phyloP scores from a whole-genome alignment of 257 asterid species.

The Apocynum venetum region DNA sequence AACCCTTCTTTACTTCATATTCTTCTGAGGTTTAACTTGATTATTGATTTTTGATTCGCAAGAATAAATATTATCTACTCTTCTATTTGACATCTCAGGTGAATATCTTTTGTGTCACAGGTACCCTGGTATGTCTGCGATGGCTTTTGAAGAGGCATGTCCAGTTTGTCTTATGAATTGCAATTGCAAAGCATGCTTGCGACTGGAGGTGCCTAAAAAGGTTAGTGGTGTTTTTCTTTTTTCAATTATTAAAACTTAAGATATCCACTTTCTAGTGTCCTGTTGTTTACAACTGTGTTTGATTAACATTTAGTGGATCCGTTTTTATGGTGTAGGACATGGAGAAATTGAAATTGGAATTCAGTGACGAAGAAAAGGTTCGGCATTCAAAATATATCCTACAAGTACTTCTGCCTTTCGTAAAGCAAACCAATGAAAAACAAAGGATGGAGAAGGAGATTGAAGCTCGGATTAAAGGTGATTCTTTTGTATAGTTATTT shows the following conservation, averaged over 20 bases:
- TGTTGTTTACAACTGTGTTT: neutral
- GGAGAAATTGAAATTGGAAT: slow-evolving; percentile 34
- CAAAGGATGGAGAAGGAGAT: slow-evolving; percentile 61
- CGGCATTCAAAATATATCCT: slow-evolving; percentile 54
- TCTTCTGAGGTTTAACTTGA: neutral
- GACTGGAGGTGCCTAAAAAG: slow-evolving; percentile 46
- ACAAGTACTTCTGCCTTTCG: slow-evolving; percentile 61
- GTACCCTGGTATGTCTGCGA: slow-evolving; percentile 74
- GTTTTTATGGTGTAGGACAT: slow-evolving; percentile 30
- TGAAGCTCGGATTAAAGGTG: slow-evolving; percentile 71
- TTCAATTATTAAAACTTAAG: neutral
- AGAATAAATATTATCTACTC: neutral
- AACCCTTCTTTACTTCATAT: neutral
- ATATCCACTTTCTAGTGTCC: neutral
- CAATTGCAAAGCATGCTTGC: slow-evolving; percentile 89
- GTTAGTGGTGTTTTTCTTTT: slow-evolving; percentile 32
- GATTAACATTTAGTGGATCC: neutral
- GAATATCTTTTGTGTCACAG: slow-evolving; percentile 25
- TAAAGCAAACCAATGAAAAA: slow-evolving; percentile 46
- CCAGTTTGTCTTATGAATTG: slow-evolving; percentile 78
- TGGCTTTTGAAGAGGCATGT: slow-evolving; percentile 66
- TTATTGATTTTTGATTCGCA: neutral
- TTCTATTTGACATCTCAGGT: neutral
- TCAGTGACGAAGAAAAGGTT: slow-evolving; percentile 35
- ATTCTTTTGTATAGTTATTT: slow-evolving; percentile 10